Evolutionary conservation across 345 rosid genomes (phyloP).

Genomic region (Gossypium anomalum): DNA sequence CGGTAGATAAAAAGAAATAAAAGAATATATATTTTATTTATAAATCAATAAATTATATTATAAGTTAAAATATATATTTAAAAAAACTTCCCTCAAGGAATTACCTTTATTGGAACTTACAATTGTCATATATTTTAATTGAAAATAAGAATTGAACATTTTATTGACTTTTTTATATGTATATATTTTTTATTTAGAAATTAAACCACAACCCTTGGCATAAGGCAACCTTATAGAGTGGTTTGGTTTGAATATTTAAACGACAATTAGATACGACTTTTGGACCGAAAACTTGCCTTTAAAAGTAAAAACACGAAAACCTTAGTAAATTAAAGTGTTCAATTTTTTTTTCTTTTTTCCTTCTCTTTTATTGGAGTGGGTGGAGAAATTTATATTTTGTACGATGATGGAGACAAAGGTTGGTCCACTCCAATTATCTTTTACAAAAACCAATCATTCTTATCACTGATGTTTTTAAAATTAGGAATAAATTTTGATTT

Average conservation of each 20-base stretch:
- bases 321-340: neutral
- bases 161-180: too few species aligned
- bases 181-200: neutral
- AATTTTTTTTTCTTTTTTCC: neutral
- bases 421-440: constrained; percentile 7
- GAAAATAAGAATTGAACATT: too few species aligned
- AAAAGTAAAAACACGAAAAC: neutral
- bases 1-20: too few species aligned
- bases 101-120: too few species aligned
- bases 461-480: too few species aligned
- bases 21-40: too few species aligned
- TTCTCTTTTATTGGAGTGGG: neutral
- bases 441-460: neutral
- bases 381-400: neutral
- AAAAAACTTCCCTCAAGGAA: too few species aligned
- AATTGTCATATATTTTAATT: too few species aligned
- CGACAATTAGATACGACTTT: neutral
- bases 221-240: neutral
- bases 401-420: neutral
- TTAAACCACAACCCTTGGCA: neutral
- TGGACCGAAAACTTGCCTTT: neutral
- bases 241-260: neutral
- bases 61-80: too few species aligned
- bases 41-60: too few species aligned
- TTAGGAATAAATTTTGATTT: too few species aligned